Evolutionary conservation across 768 basidiomycete species (phyloP), one percentile per base, ranked within the genome.

Genomic region (Auriscalpium microsporum): DNA sequence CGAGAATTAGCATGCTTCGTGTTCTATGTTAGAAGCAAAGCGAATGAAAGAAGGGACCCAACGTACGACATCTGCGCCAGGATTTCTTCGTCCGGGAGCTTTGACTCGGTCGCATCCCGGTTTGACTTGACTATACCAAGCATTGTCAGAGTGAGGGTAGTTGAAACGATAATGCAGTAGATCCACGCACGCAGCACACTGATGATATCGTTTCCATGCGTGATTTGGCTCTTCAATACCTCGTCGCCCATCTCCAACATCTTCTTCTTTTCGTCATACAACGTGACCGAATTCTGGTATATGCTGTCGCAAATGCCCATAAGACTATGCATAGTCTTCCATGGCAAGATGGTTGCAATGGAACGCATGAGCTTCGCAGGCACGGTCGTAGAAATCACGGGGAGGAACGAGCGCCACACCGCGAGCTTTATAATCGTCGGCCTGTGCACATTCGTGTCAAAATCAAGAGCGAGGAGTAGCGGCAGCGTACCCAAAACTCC

Each of bases 191-290:
- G 65, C 14, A 79, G 61, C 40, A 78, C 68, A 51, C 72, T 77
- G 52, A 79, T 69, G 23, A 80, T 71, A 60, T 78, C 78, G 38
- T 75, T 72, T 10, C 72, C 72, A 48, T 64, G 64, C n/a, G 65
- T 67, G 47, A 68, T 63, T 54, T 71, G 68, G 40, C 54, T 54
- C 8, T 53, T 49, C 7, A 72, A 60, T 1, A 59, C 66, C 38
- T 68, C 65, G 35, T 73, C 72, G 8, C 70, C 71, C 21, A 61
- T 58, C 16, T 49, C 53, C 8, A 76, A 33, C 1, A 74, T 69
- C 23, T 56, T 58, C 54, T 70, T 71, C 62, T 78, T 78, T 7
- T 63, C 59, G 13, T 69, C 59, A 45, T 70, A 72, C 4, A 80
- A 71, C 6, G 67, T 62, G 6, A 61, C 52, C 3, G 77, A 70